Conservation (phyloP, 306 rosid species). For the Quercus wislizeni region DNA sequence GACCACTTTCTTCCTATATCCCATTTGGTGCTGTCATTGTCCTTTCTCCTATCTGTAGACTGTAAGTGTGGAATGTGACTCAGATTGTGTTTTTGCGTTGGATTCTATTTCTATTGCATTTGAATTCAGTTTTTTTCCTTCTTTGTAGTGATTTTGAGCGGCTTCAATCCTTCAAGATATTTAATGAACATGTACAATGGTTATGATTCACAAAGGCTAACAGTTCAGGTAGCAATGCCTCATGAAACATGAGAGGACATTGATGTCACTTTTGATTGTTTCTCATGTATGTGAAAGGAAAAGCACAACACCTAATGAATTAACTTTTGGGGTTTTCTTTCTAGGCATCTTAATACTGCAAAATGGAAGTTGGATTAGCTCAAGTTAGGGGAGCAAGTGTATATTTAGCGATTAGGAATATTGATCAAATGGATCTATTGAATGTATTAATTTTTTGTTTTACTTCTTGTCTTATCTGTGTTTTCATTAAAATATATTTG, state of each 20-base stretch:
- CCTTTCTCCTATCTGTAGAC: conserved; percentile 86
- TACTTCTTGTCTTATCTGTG: conserved; percentile 22
- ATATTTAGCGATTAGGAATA: conserved; percentile 43
- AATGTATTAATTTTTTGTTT: conserved; percentile 34
- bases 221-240: conserved; percentile 32
- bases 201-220: conserved; percentile 42
- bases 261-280: conserved; percentile 32
- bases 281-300: conserved; percentile 20
- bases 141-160: conserved; percentile 84
- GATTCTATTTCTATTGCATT: conserved; percentile 3
- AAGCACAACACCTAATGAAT: conserved; percentile 16
- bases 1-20: conserved; percentile 89
- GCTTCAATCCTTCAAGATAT: conserved; percentile 98
- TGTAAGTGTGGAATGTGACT: conserved; percentile 38
- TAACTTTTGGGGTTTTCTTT: conserved; percentile 22
- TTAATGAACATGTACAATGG: conserved; percentile 72
- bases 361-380: conserved; percentile 43
- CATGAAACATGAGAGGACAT: conserved; percentile 29
- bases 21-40: conserved; percentile 78
- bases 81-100: conserved; percentile 15
- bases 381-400: conserved; percentile 42
- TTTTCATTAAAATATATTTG: conserved; percentile 9
- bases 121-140: conserved; percentile 22
- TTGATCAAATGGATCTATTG: conserved; percentile 44
- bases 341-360: conserved; percentile 42